phyloP scores from a whole-genome alignment of 2,329 filamentous ascomycete species.

The Sclerotinia sclerotiorum region DNA sequence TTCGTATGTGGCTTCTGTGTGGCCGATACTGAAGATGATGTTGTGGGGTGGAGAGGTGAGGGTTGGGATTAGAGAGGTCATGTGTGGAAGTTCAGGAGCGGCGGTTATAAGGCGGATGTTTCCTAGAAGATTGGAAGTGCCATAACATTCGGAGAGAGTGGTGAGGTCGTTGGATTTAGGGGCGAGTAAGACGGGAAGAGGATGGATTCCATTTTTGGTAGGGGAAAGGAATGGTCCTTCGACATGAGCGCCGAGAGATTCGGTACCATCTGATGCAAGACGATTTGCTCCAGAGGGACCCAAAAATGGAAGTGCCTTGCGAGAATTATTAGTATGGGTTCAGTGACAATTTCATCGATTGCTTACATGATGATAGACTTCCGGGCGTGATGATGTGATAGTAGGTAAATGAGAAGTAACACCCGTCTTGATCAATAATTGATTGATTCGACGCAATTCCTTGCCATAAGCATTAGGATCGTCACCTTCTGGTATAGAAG shows the following conservation, averaged over 20 bases:
- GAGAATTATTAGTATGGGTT: background rate
- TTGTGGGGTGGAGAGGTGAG: conserved; percentile 54
- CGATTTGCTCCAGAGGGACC: conserved; percentile 66
- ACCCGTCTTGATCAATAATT: conserved; percentile 70
- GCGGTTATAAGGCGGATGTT: conserved; percentile 78
- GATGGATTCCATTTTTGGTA: conserved; percentile 84
- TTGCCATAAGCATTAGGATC: conserved; percentile 69
- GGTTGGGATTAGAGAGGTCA: conserved; percentile 66
- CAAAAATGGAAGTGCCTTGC: conserved; percentile 69
- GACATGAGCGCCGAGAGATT: conserved; percentile 86
- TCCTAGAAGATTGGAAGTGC: conserved; percentile 61
- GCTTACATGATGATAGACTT: conserved; percentile 74
- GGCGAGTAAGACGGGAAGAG: conserved; percentile 60
- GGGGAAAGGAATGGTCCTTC: conserved; percentile 87
- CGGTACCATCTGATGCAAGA: conserved; percentile 67
- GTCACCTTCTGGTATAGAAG: conserved; percentile 66
- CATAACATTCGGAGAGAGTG: conserved; percentile 72
- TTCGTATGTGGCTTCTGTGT: conserved; percentile 85
- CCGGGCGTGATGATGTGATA: conserved; percentile 74
- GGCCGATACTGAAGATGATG: conserved; percentile 79
- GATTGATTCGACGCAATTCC: conserved; percentile 70
- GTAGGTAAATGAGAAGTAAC: conserved; percentile 89
- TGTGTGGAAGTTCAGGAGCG: conserved; percentile 75
- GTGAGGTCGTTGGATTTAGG: conserved; percentile 59
- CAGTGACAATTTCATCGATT: too few relatives aligned